Conservation (phyloP, 2,329 filamentous ascomycete species). For the Cladosporium sp. region DNA sequence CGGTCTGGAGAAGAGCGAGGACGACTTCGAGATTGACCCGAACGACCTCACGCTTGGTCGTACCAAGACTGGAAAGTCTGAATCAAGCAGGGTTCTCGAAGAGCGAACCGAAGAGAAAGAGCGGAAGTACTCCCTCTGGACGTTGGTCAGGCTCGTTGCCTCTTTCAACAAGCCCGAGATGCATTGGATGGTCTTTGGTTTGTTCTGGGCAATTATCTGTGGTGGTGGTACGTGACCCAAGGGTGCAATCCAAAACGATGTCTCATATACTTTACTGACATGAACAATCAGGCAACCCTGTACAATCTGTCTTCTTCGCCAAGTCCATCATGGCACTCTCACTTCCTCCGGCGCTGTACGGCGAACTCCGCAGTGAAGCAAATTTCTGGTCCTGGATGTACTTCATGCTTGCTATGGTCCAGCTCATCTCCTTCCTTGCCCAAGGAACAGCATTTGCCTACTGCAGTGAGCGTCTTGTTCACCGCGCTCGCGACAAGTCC, state of each 20-base stretch:
- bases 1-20: slow-evolving; percentile 33
- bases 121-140: slow-evolving; percentile 68
- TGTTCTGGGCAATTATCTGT: slow-evolving; percentile 73
- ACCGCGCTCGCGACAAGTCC: slow-evolving; percentile 76
- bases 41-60: slow-evolving; percentile 63
- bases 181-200: slow-evolving; percentile 69
- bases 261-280: too few relatives aligned
- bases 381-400: slow-evolving; percentile 91
- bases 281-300: slow-evolving; percentile 53
- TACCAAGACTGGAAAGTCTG: slow-evolving; percentile 53
- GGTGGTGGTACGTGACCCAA: slow-evolving; percentile 63
- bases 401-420: slow-evolving; percentile 75
- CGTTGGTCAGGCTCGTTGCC: slow-evolving; percentile 74
- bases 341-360: slow-evolving; percentile 50
- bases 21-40: slow-evolving; percentile 51
- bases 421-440: slow-evolving; percentile 66
- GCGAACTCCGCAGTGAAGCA: slow-evolving; percentile 65
- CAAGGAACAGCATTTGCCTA: slow-evolving; percentile 78
- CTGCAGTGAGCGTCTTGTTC: slow-evolving; percentile 83
- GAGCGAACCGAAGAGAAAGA: slow-evolving; percentile 53
- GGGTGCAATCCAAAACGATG: too few relatives aligned
- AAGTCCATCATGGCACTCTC: slow-evolving; percentile 78
- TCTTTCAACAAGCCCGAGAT: slow-evolving; percentile 77
- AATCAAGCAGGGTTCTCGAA: slow-evolving; percentile 70
- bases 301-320: slow-evolving; percentile 76